phyloP scores from a whole-genome alignment of 164 flowering plant species.

The Malania oleifera region DNA sequence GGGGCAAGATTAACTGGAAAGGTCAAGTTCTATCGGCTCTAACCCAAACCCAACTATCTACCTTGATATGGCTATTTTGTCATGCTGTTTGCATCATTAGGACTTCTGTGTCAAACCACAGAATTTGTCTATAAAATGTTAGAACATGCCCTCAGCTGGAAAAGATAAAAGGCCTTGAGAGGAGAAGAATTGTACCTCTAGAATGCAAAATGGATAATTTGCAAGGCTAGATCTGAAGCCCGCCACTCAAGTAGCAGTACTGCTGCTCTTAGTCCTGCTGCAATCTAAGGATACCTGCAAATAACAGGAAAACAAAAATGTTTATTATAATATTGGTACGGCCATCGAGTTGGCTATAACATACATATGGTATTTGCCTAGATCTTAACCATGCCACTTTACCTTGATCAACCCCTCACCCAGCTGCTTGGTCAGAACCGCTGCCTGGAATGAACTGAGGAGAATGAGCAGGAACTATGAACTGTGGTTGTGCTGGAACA shows the following conservation, averaged over 20 bases:
- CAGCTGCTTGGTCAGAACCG: slow-evolving; percentile 82
- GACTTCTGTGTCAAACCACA: no score
- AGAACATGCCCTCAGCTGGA: no score
- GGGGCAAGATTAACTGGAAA: no score
- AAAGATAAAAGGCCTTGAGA: background rate
- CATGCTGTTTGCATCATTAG: no score
- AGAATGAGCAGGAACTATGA: slow-evolving; percentile 75
- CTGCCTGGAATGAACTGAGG: slow-evolving; percentile 76
- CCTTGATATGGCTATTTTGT: no score
- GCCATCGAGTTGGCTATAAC: no score
- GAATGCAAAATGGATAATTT: slow-evolving; percentile 82
- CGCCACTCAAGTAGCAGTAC: slow-evolving; percentile 91
- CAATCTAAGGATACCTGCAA: slow-evolving; percentile 76
- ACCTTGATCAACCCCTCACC: slow-evolving; percentile 67
- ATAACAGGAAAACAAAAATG: background rate
- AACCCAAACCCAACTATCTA: no score
- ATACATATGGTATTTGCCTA: no score
- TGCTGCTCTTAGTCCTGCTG: slow-evolving; percentile 96
- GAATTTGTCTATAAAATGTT: no score
- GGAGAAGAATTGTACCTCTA: slow-evolving; percentile 49
- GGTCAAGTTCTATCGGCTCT: no score
- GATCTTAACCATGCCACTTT: no score
- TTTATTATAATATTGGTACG: no score
- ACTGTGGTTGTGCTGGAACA: slow-evolving; percentile 70
- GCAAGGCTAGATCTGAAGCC: slow-evolving; percentile 97